These are phyloP conservation scores for Erigeron canadensis DNA, from an alignment of 129 eudicot genomes.

Conservation along the genomic window DNA sequence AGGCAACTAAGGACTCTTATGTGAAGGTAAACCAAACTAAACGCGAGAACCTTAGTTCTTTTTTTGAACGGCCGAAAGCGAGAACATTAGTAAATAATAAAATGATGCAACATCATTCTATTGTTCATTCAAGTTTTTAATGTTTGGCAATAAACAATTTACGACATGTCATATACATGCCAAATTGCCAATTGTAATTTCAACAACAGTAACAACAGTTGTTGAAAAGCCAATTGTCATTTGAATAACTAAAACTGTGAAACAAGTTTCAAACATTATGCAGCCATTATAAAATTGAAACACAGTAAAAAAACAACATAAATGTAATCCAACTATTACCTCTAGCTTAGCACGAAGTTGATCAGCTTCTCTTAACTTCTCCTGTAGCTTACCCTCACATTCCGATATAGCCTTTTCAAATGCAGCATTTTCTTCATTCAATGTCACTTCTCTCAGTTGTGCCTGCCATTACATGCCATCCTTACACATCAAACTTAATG, in stretches of 20 bases:
- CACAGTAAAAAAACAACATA: neutral
- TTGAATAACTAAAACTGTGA: neutral
- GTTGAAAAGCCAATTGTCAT: neutral
- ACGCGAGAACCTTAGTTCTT: neutral
- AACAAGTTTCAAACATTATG: neutral
- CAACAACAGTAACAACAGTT: neutral
- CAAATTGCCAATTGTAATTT: too few relatives aligned
- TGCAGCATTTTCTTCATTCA: constrained; percentile 78
- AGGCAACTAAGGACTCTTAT: neutral
- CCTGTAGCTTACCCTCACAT: constrained; percentile 67
- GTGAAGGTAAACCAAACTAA: neutral
- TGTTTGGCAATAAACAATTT: neutral
- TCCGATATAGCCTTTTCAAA: constrained; percentile 65
- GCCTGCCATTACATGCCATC: constrained; percentile 43
- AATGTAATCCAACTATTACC: constrained; percentile 41
- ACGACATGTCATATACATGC: neutral
- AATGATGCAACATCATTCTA: neutral
- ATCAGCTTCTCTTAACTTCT: constrained; percentile 71
- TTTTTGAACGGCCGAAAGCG: too few relatives aligned
- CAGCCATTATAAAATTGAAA: neutral
- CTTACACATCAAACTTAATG: constrained; percentile 18
- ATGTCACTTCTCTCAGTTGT: constrained; percentile 60
- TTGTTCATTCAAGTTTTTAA: neutral
- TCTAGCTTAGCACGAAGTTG: constrained; percentile 52
- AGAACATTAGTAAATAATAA: neutral